Conservation (phyloP, 192 early-diverging fungal species). For the Podochytrium sp. region DNA sequence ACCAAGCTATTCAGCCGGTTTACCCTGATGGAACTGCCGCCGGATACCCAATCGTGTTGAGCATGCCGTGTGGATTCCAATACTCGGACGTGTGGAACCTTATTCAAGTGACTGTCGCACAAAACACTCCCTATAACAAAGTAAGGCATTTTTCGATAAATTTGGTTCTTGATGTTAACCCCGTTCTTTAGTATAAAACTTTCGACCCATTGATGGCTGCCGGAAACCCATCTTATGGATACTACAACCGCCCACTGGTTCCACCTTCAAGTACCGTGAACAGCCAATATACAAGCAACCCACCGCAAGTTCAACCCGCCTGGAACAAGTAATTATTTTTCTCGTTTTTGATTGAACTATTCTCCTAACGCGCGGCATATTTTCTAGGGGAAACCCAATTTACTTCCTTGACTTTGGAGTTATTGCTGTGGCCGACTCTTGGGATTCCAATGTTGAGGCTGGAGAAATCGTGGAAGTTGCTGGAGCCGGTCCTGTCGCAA, state of each 20-base stretch:
- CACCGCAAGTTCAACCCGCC: conserved; percentile 11
- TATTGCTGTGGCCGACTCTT: background rate
- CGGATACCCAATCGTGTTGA: conserved; percentile 17
- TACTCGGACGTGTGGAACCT: conserved; percentile 32
- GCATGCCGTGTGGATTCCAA: conserved; percentile 5
- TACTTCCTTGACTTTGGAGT: conserved; percentile 26
- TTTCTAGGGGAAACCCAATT: conserved; percentile 5
- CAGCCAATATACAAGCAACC: background rate
- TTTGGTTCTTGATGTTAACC: background rate
- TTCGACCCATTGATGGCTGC: background rate
- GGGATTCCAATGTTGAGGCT: background rate
- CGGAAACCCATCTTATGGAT: conserved; percentile 14
- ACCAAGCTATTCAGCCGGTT: conserved; percentile 9
- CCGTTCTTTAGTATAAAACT: conserved; percentile 12
- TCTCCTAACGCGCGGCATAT: background rate
- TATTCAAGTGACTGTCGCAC: conserved; percentile 12
- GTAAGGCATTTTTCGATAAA: conserved; percentile 10
- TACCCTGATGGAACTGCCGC: conserved; percentile 33
- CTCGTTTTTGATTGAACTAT: background rate
- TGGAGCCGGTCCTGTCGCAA: conserved; percentile 17
- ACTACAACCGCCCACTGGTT: conserved; percentile 34
- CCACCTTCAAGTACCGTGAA: conserved; percentile 19
- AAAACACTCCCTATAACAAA: conserved; percentile 1
- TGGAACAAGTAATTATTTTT: conserved; percentile 24
- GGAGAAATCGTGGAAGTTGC: conserved; percentile 7